These are phyloP conservation scores for Boletales sp. DNA, from an alignment of 768 basidiomycete genomes.

Conservation along the genomic window DNA sequence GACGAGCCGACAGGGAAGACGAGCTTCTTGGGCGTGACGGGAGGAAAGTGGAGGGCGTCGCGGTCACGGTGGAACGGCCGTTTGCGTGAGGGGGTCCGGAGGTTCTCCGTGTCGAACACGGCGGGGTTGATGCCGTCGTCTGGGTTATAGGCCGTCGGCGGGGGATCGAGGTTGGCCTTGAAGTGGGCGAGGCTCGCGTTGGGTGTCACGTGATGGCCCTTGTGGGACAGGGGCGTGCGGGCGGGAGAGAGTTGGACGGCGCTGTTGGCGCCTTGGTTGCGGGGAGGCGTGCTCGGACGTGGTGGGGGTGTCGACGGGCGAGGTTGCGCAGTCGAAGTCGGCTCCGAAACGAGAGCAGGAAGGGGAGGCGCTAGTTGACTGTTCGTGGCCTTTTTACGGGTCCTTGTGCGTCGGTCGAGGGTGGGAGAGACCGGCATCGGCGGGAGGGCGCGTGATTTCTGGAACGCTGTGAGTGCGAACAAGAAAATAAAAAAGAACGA, in stretches of 20 bases:
- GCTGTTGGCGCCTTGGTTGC: slow-evolving; percentile 19
- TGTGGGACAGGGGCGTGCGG: slow-evolving; percentile 67
- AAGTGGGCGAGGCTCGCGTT: slow-evolving; percentile 63
- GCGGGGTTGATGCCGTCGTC: slow-evolving; percentile 35
- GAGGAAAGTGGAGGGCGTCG: slow-evolving; percentile 24
- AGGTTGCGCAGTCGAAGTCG: slow-evolving; percentile 13
- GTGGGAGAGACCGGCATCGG: slow-evolving; percentile 49
- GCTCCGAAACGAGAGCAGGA: slow-evolving; percentile 26
- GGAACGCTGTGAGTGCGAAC: slow-evolving; percentile 2
- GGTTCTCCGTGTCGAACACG: slow-evolving; percentile 33
- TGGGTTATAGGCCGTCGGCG: slow-evolving; percentile 34
- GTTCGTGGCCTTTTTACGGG: slow-evolving; percentile 18
- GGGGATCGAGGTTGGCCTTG: slow-evolving; percentile 66
- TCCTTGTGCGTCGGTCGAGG: slow-evolving; percentile 32
- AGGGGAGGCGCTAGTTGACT: slow-evolving; percentile 17
- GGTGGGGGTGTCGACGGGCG: slow-evolving; percentile 35
- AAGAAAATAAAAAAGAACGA: neutral
- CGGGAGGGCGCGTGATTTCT: slow-evolving; percentile 38
- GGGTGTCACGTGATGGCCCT: slow-evolving; percentile 68
- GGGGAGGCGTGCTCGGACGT: slow-evolving; percentile 39
- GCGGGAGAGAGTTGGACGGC: slow-evolving; percentile 51
- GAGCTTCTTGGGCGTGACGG: slow-evolving; percentile 44
- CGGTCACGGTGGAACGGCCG: slow-evolving; percentile 30
- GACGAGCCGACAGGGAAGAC: slow-evolving; percentile 29
- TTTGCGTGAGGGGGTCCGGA: slow-evolving; percentile 45